Evolutionary conservation across 768 basidiomycete genomes (phyloP), one percentile per base, ranked within the genome.

Genomic region (Auriscalpium vulgare): DNA sequence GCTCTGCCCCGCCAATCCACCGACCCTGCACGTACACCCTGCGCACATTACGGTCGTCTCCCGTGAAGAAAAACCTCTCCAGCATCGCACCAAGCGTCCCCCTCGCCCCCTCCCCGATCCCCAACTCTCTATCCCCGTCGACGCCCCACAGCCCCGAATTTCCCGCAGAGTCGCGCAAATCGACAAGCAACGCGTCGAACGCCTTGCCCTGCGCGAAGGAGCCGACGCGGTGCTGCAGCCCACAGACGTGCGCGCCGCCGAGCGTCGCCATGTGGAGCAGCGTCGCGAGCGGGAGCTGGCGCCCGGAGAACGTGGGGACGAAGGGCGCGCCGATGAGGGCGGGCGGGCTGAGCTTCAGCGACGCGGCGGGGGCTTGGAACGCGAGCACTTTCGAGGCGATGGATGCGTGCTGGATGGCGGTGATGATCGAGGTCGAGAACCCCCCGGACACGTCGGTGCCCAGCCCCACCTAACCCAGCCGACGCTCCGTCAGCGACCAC

Each of bases 401-500:
- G 73, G 89, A 82, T 45, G 87, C 80, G 72, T 89, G 79, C 67
- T 85, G 87, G 49, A 94, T 78, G 14, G 79, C 76, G 21, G 76
- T 80, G 58, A 97, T 75, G 57, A 97, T 88, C 5, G 92, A 95
- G 3, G 84, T 76, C 10, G 81, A 82, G 69, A 83, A 91, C 4
- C 95, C 95, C 10, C 95, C 95, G 1, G 91, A 88, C 53, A 89
- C 85, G 66, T 95, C 93, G 51, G 95, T 95, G 2, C 95, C 95
- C n/a, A 98, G 74, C 16, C 93, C 92, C 58, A 97, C 90, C 92
- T 94, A 58, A 29, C 37, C 47, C 51, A 29, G n/a, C 56, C 8
- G 50, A 37, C 23, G 13, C 16, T 47, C 34, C 34, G 47, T 46
- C 17, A 50, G 48, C 19, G n/a, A 34, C n/a, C 54, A 37, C 46